These are phyloP conservation scores for Grifola frondosa DNA, from an alignment of 1,284 basidiomycete genomes.

Conservation along the genomic window DNA sequence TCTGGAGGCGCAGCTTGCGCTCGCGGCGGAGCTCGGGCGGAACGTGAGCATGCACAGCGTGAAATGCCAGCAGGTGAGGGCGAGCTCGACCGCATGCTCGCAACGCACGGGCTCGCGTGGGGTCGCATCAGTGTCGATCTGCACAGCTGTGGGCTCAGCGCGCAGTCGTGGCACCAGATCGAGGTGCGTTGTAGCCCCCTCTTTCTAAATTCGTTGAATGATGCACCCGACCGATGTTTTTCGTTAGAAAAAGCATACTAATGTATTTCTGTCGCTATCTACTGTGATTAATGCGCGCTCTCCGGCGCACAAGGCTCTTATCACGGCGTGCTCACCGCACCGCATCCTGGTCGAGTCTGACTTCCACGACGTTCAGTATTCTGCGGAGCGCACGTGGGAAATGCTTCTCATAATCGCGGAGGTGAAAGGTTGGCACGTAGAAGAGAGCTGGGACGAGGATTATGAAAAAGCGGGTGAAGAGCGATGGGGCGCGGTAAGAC, in stretches of 20 bases:
- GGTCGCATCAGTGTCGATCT: constrained; percentile 66
- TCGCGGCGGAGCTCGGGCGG: constrained; percentile 70
- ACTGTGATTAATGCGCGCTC: constrained; percentile 75
- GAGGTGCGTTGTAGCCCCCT: constrained; percentile 47
- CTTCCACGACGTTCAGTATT: constrained; percentile 54
- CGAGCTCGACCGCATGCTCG: constrained; percentile 53
- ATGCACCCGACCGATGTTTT: not conserved
- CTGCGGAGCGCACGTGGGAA: constrained; percentile 62
- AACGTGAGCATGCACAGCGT: constrained; percentile 83
- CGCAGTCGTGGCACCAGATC: constrained; percentile 62
- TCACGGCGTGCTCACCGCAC: constrained; percentile 54
- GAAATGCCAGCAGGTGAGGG: constrained; percentile 60
- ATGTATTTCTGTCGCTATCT: constrained; percentile 78
- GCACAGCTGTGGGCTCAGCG: constrained; percentile 76
- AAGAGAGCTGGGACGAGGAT: constrained; percentile 49
- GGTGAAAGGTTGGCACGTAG: constrained; percentile 65
- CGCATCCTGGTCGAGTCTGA: constrained; percentile 81
- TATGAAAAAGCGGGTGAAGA: constrained; percentile 28
- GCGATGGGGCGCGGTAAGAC: constrained; percentile 61
- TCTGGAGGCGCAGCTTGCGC: constrained; percentile 71
- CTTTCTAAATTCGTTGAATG: not conserved
- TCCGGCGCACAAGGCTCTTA: constrained; percentile 54
- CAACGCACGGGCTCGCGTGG: constrained; percentile 53
- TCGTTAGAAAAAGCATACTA: constrained; percentile 59
- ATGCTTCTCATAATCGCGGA: constrained; percentile 65